phyloP scores from a whole-genome alignment of 2,329 filamentous ascomycete species.

The Colletotrichum sp. region DNA sequence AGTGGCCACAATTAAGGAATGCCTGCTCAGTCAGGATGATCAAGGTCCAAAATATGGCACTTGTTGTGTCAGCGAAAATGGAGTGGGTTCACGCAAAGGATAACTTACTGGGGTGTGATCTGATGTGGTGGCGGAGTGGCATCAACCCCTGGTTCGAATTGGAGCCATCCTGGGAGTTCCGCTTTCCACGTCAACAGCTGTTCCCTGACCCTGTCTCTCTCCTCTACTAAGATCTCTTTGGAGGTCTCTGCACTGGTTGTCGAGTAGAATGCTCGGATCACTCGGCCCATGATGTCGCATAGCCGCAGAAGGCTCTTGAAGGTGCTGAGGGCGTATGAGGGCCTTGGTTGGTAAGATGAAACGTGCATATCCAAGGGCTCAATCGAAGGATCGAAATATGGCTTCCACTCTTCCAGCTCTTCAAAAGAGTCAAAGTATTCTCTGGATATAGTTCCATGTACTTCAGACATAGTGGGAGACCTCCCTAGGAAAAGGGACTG shows the following conservation, averaged over 20 bases:
- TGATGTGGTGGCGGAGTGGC: background rate
- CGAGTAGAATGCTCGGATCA: background rate
- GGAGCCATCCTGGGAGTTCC: background rate
- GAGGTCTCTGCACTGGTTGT: background rate
- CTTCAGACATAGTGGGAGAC: background rate
- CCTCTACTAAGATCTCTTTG: background rate
- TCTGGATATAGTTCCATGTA: background rate
- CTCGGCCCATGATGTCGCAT: background rate
- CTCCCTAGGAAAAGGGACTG: background rate
- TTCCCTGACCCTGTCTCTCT: background rate
- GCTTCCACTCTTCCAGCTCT: background rate
- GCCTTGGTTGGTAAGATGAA: background rate
- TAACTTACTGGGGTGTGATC: background rate
- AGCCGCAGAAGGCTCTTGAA: background rate
- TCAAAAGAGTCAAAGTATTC: background rate
- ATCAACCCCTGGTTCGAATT: background rate
- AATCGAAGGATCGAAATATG: background rate
- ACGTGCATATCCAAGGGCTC: background rate
- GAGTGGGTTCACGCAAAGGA: fast-evolving
- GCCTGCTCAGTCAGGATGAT: background rate
- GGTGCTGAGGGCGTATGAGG: background rate
- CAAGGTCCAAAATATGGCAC: background rate
- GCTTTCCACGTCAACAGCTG: background rate
- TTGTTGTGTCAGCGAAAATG: background rate
- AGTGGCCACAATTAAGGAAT: background rate